These are phyloP conservation scores for Heritiera littoralis DNA, from an alignment of 345 rosid species.

Conservation along the genomic window DNA sequence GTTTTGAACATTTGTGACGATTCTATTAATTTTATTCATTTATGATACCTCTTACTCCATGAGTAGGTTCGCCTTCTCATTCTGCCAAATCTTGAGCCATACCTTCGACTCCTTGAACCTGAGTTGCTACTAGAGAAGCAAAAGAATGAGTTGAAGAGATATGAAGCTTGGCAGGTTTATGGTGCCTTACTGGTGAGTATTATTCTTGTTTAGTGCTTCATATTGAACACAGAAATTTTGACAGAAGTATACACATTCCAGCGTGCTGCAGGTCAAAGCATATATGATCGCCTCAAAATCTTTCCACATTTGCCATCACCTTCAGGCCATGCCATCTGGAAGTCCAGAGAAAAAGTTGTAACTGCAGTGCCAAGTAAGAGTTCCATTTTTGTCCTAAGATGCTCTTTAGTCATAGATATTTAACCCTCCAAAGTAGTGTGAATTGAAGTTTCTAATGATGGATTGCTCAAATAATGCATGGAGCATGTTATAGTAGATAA, in stretches of 20 bases:
- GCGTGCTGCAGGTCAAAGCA: constrained; percentile 74
- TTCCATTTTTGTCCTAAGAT: background rate
- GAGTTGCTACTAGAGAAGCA: constrained; percentile 84
- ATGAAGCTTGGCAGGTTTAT: constrained; percentile 93
- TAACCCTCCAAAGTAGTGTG: constrained; percentile 9
- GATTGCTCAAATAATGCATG: background rate
- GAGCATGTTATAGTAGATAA: background rate
- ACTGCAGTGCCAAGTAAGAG: constrained; percentile 51
- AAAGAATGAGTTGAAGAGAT: constrained; percentile 83
- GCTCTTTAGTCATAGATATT: background rate
- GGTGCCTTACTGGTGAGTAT: constrained; percentile 77
- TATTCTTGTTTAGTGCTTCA: constrained; percentile 20
- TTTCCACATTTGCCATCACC: constrained; percentile 66
- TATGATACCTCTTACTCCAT: constrained; percentile 17
- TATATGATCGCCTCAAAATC: constrained; percentile 68
- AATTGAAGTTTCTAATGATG: background rate
- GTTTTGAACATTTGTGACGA: constrained; percentile 5
- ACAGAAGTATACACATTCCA: constrained; percentile 35
- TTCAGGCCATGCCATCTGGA: constrained; percentile 42
- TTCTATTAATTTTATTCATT: constrained; percentile 15
- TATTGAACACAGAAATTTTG: constrained; percentile 7
- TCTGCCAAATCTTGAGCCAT: constrained; percentile 78
- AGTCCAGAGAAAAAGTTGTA: constrained; percentile 49
- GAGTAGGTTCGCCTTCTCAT: constrained; percentile 75
- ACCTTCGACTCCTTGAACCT: constrained; percentile 81